Percentiles rank a stretch among this genome's conserved stretches.
Conservation (phyloP, 202 grass and related monocot genomes). For the Setaria viridis region DNA sequence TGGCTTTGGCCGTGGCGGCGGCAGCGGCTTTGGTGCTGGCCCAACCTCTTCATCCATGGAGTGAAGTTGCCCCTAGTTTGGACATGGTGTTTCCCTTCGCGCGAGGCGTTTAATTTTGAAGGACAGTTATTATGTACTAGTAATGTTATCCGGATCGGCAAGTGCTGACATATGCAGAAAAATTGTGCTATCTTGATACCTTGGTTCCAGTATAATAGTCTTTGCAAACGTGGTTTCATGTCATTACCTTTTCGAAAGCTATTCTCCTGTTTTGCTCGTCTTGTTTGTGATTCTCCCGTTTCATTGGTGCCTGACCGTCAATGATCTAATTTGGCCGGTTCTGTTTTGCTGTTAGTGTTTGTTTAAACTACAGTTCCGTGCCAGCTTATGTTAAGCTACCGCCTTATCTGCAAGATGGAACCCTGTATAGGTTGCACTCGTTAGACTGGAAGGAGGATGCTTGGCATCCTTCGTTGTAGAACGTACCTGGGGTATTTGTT, state of each 20-base stretch:
- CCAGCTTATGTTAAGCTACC: too few species aligned
- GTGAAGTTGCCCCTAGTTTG: conserved; percentile 56
- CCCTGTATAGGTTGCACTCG: too few species aligned
- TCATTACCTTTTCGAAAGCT: not conserved
- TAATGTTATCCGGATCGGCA: conserved; percentile 44
- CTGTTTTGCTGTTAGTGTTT: too few species aligned
- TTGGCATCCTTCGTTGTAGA: too few species aligned
- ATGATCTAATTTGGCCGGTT: not conserved
- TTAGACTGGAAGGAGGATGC: too few species aligned
- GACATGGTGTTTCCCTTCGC: conserved; percentile 55
- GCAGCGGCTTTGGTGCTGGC: conserved; percentile 60
- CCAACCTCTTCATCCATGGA: conserved; percentile 75
- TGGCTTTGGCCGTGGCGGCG: conserved; percentile 86
- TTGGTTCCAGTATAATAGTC: conserved; percentile 41
- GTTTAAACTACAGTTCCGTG: too few species aligned
- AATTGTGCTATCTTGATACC: conserved; percentile 31
- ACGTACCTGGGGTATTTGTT: too few species aligned
- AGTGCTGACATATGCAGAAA: conserved; percentile 46
- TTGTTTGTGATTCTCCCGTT: not conserved
- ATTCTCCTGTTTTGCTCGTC: not conserved
- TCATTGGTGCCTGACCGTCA: not conserved
- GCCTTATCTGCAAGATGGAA: too few species aligned
- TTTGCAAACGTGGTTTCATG: not conserved
- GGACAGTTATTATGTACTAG: conserved; percentile 51
- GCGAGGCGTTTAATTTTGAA: conserved; percentile 59